Evolutionary conservation across 2,329 filamentous ascomycete species (phyloP).

Genomic region (Pseudogymnoascus sp.): DNA sequence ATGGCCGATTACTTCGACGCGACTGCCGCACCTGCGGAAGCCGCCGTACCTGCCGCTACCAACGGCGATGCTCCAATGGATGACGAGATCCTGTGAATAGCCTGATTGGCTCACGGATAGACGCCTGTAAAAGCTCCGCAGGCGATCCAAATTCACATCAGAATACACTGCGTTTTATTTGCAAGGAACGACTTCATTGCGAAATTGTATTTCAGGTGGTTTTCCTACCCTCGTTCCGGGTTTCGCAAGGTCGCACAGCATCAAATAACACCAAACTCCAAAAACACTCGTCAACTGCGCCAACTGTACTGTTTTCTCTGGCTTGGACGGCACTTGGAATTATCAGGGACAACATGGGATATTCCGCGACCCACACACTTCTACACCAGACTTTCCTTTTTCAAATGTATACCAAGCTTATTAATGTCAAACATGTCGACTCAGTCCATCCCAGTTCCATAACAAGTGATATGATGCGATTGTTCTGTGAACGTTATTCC

Average conservation of each 20-base stretch:
- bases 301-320: background rate
- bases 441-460: background rate
- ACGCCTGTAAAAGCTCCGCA: background rate
- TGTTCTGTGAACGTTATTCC: background rate
- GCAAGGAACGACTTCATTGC: background rate
- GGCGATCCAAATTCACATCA: background rate
- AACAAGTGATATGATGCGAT: background rate
- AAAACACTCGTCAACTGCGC: background rate
- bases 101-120: background rate
- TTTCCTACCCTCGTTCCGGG: background rate
- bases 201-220: background rate
- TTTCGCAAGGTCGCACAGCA: background rate
- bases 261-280: constrained; percentile 1
- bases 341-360: background rate
- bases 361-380: background rate
- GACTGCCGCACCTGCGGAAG: constrained; percentile 39
- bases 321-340: background rate
- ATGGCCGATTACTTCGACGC: constrained; percentile 88
- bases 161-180: background rate
- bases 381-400: background rate
- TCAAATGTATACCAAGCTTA: constrained; percentile 4
- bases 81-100: constrained; percentile 49
- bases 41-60: constrained; percentile 37
- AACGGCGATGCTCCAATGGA: constrained; percentile 45
- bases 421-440: background rate